These are phyloP conservation scores for Candida corydali DNA, from an alignment of 805 yeast species.

Conservation along the genomic window DNA sequence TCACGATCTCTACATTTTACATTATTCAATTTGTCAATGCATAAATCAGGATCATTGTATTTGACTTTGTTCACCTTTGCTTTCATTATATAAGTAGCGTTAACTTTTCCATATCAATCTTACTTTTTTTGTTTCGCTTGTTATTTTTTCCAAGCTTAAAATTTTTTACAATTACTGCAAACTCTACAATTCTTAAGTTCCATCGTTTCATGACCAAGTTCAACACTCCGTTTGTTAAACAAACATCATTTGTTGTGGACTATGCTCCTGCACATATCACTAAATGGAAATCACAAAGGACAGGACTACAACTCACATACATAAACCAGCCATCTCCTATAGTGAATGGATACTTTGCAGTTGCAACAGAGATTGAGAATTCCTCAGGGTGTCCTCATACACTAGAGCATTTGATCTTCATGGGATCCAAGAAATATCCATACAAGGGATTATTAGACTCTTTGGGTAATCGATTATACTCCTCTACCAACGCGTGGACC, in stretches of 20 bases:
- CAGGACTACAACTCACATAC: conserved; percentile 79
- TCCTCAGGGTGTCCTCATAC: conserved; percentile 96
- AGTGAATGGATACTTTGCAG: conserved; percentile 91
- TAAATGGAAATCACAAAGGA: conserved; percentile 74
- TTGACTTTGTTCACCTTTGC: no score
- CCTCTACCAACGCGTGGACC: conserved; percentile 96
- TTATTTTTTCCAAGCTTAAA: neutral
- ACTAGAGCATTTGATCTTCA: conserved; percentile 86
- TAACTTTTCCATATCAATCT: no score
- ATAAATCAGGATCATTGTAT: no score
- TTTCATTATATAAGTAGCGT: no score
- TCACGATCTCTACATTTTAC: no score
- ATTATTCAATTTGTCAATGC: no score
- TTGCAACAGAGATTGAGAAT: conserved; percentile 84
- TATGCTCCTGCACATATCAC: conserved; percentile 68
- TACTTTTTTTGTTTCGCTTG: neutral
- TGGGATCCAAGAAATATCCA: conserved; percentile 89
- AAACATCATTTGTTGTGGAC: conserved; percentile 54
- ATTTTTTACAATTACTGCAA: neutral
- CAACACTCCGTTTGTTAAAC: conserved; percentile 20
- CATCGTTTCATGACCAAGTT: conserved; percentile 7
- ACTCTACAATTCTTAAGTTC: neutral
- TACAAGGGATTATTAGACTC: conserved; percentile 88
- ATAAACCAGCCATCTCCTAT: conserved; percentile 80
- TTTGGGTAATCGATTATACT: conserved; percentile 77